phyloP scores from a whole-genome alignment of 73 alveolate species.

The Paramecium sonneborni region DNA sequence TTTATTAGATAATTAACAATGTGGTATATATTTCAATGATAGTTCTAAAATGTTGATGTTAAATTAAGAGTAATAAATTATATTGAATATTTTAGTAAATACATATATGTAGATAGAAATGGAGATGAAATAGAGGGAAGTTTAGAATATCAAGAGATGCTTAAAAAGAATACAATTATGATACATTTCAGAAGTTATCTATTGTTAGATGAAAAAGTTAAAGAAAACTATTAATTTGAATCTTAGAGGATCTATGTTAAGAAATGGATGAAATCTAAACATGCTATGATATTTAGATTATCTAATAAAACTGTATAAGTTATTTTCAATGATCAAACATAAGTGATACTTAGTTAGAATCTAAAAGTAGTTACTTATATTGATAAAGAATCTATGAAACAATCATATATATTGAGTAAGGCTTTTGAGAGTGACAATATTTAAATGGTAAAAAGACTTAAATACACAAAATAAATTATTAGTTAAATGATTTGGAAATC shows the following conservation, averaged over 20 bases:
- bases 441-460: constrained; percentile 94
- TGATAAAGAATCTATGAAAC: constrained; percentile 93
- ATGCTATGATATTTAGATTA: constrained; percentile 93
- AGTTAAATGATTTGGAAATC: background rate
- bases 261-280: constrained; percentile 94
- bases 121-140: constrained; percentile 50
- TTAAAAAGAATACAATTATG: constrained; percentile 24
- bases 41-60: constrained; percentile 64
- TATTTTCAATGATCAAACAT: constrained; percentile 92
- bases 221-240: background rate
- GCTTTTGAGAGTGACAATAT: constrained; percentile 88
- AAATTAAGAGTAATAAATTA: background rate
- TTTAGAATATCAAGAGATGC: background rate
- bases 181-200: constrained; percentile 32
- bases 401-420: constrained; percentile 77
- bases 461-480: constrained; percentile 86
- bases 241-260: constrained; percentile 74
- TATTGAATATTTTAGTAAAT: background rate
- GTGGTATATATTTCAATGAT: constrained; percentile 73
- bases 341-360: constrained; percentile 85
- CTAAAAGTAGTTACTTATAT: constrained; percentile 92
- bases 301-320: constrained; percentile 94
- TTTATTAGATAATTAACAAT: constrained; percentile 49
- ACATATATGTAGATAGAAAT: constrained; percentile 68
- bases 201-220: background rate